Evolutionary conservation across 192 early-diverging fungal genomes (phyloP).

Genomic region (Fimicolochytrium jonesii): DNA sequence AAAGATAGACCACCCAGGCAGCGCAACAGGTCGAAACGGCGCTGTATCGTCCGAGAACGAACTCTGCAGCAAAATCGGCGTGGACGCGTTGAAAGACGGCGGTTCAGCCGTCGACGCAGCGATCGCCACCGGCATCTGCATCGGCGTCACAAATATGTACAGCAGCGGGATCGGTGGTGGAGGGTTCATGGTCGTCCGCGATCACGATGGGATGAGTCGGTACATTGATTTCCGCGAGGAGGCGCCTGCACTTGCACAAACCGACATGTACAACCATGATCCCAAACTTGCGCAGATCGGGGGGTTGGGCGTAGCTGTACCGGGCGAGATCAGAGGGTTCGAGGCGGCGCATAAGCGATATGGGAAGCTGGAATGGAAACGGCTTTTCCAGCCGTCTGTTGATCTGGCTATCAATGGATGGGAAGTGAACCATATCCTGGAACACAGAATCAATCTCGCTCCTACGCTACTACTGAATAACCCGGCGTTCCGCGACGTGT

Average conservation of each 20-base stretch:
- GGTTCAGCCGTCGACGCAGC: constrained; percentile 89
- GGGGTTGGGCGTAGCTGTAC: constrained; percentile 71
- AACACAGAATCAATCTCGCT: constrained; percentile 30
- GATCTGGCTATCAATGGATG: constrained; percentile 74
- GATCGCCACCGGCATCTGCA: constrained; percentile 63
- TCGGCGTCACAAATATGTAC: constrained; percentile 81
- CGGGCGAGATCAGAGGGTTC: constrained; percentile 88
- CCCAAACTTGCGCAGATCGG: constrained; percentile 67
- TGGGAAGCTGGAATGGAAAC: constrained; percentile 80
- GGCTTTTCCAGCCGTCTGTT: constrained; percentile 73
- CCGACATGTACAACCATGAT: constrained; percentile 76
- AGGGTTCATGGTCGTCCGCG: constrained; percentile 85
- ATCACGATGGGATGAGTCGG: constrained; percentile 40
- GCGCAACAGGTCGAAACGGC: too few relatives aligned
- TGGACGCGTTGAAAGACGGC: constrained; percentile 67
- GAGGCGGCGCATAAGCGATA: constrained; percentile 71
- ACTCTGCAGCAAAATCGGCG: constrained; percentile 39
- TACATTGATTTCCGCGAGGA: constrained; percentile 87
- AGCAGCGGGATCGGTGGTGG: constrained; percentile 91
- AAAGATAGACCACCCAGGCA: too few relatives aligned
- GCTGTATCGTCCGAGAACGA: constrained; percentile 39
- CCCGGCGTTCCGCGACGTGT: constrained; percentile 48
- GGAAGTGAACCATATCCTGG: constrained; percentile 47
- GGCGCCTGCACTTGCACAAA: constrained; percentile 68
- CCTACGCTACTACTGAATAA: constrained; percentile 33